Percentiles rank a stretch among this genome's conserved stretches.
Conservation (phyloP, 2,329 filamentous ascomycete species). For the Aureobasidium sp. region DNA sequence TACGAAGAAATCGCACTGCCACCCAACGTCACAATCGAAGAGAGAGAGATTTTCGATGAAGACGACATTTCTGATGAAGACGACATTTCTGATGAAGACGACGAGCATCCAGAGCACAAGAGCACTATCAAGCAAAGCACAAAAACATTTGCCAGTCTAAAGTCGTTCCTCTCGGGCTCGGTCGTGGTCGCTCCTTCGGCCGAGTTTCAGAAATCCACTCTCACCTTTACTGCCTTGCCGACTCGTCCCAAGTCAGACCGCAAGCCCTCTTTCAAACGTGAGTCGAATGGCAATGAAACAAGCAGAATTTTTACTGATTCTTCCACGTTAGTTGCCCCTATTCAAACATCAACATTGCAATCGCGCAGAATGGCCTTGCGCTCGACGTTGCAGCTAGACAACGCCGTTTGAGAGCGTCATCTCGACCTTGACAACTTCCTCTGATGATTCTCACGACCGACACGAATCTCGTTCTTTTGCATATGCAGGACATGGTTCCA, state of each 20-base stretch:
- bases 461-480: background rate
- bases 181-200: background rate
- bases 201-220: background rate
- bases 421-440: too few species aligned
- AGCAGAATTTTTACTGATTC: background rate
- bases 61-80: constrained; percentile 1
- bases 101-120: background rate
- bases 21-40: constrained; percentile 3
- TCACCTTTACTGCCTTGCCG: background rate
- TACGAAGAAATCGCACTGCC: constrained; percentile 6
- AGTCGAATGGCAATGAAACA: background rate
- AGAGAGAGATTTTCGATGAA: constrained; percentile 4
- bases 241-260: constrained; percentile 6
- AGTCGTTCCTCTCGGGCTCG: constrained; percentile 11
- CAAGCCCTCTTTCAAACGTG: constrained; percentile 10
- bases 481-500: background rate
- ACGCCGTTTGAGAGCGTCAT: background rate
- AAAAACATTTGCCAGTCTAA: constrained; percentile 5
- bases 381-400: background rate
- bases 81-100: background rate
- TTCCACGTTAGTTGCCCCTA: background rate
- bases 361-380: constrained; percentile 11
- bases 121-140: background rate
- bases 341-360: constrained; percentile 9
- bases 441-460: background rate